Base-by-base conservation (phyloP, 495 filamentous ascomycete genomes). In the Penicillium bovifimosum region DNA sequence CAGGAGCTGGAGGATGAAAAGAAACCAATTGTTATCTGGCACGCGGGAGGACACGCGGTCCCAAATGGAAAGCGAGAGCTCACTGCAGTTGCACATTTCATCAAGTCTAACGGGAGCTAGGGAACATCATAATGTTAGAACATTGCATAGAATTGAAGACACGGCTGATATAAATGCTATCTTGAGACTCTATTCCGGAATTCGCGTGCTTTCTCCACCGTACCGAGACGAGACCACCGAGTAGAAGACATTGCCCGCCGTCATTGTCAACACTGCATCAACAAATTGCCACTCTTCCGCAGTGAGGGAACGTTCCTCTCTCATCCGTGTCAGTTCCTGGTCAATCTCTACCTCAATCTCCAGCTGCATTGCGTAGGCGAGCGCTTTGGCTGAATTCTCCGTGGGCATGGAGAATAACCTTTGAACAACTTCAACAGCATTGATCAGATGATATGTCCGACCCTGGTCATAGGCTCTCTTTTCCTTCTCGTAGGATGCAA, bases 401-500 rank as follows among this genome's bases (percentile, higher is more conserved):
- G 18, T 31, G 3, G 29, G 32, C 1, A 60, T 26, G 10, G 29
- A 16, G 8, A 56, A 54, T 1, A 40, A 10, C 4, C 36, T 17
- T 28, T 46, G 39, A 10, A 56, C 36, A 3, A 60, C 53, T 14
- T 60, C 14, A 10, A 60, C 56, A 10, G 54, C 53, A 38, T 60
- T 60, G 47, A 55, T 56, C 1, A 60, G 46, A 7, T 54, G 32
- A 4, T 27, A 20, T 3, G 40, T 41, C 26, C 52, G 39, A 1
- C 56, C 56, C 13, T n/a, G 18, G 17, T 56, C 53, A 20, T 45
- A 56, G 5, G 26, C 41, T 10, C 10, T 14, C n/a, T 52, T 51
- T 38, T 60, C 56, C 41, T 55, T 60, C 8, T 46, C 56, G 33
- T 43, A 56, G 2, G 56, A 60, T 0, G 35, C 56, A 31, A 60